Percentiles rank a stretch among this genome's conserved stretches.
These are phyloP conservation scores for Wickerhamomyces sp. DNA, from an alignment of 1,139 yeast species.

Conservation along the genomic window DNA sequence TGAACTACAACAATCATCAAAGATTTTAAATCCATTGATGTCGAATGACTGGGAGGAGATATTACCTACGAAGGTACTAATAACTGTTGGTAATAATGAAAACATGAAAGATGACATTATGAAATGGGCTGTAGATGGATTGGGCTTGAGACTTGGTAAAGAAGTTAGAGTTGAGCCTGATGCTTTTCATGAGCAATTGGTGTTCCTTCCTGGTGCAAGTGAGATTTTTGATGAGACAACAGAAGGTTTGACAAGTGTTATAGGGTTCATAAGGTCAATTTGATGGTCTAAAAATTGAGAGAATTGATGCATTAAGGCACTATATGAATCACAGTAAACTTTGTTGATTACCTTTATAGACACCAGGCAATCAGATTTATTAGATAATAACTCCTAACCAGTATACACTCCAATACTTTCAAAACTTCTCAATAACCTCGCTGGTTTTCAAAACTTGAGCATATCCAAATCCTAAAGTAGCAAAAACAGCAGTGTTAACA, in stretches of 20 bases:
- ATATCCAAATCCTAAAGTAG: slow-evolving; percentile 14
- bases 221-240: neutral
- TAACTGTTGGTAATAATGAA: slow-evolving; percentile 38
- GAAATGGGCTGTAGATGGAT: neutral
- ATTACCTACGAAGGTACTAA: slow-evolving; percentile 28
- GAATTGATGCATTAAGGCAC: neutral
- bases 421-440: slow-evolving; percentile 2
- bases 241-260: neutral
- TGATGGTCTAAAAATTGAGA: neutral
- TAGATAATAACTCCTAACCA: neutral
- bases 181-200: neutral
- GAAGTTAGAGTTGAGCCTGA: neutral
- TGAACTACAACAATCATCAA: slow-evolving; percentile 16
- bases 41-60: slow-evolving; percentile 30
- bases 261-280: neutral
- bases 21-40: neutral
- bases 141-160: neutral
- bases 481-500: slow-evolving; percentile 12
- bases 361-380: neutral
- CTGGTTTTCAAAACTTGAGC: slow-evolving; percentile 9
- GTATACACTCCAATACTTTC: neutral
- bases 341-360: neutral
- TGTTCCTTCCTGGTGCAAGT: neutral
- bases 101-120: slow-evolving; percentile 28
- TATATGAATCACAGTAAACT: neutral